A percentile compares a stretch with the other conserved stretches of the same genome.
Conservation (phyloP, 148 eudicot species). For the Polygonum aviculare region DNA sequence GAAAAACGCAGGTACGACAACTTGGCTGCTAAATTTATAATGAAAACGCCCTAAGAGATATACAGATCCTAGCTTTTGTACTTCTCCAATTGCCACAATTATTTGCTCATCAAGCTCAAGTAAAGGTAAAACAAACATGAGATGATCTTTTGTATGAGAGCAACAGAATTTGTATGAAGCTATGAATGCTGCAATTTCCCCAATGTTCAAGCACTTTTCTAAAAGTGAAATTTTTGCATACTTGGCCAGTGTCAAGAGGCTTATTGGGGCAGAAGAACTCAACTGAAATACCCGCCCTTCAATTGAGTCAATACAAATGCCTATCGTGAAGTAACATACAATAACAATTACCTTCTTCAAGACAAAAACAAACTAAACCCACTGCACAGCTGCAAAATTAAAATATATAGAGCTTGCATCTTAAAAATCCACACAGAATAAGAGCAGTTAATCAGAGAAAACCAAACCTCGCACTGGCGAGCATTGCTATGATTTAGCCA, state of each 20-base stretch:
- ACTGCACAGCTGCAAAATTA: background rate
- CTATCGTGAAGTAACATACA: background rate
- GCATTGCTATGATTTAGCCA: constrained; percentile 98
- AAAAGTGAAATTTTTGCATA: background rate
- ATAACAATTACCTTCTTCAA: background rate
- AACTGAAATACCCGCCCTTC: background rate
- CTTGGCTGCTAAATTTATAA: background rate
- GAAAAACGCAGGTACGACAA: background rate
- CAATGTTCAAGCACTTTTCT: background rate
- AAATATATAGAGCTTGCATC: background rate
- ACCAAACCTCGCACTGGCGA: constrained; percentile 83
- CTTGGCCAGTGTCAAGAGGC: background rate
- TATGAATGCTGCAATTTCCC: background rate
- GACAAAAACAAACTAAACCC: background rate
- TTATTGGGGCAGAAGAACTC: background rate
- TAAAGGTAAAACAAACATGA: background rate
- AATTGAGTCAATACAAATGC: background rate
- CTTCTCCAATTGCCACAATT: background rate
- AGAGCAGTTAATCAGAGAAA: background rate
- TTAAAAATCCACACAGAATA: constrained; percentile 7
- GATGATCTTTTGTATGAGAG: background rate
- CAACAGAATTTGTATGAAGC: background rate
- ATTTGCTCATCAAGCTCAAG: background rate
- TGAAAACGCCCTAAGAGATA: background rate
- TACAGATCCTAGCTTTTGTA: background rate